These are phyloP conservation scores for Verticillium nubilum DNA, from an alignment of 2,329 filamentous ascomycete species.

Conservation along the genomic window DNA sequence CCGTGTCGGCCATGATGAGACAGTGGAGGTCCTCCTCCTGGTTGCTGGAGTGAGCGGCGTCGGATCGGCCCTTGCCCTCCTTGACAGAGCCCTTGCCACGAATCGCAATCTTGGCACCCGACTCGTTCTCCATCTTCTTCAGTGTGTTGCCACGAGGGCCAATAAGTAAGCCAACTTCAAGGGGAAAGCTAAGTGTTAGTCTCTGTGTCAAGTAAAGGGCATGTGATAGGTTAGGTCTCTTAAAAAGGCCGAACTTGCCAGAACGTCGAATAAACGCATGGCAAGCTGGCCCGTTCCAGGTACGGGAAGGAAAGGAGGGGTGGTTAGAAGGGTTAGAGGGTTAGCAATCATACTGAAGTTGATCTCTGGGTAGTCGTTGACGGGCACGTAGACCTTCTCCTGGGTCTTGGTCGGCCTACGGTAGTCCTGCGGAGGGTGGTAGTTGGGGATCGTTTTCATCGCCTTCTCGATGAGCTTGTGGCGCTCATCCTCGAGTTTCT, in stretches of 20 bases:
- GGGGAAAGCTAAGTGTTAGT: slow-evolving; percentile 91
- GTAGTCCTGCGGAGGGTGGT: slow-evolving; percentile 97
- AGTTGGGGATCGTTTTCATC: slow-evolving; percentile 99
- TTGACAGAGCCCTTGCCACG: slow-evolving; percentile 99
- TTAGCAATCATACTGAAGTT: slow-evolving; percentile 99
- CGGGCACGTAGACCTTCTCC: slow-evolving; percentile 99
- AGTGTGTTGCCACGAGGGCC: slow-evolving; percentile 99
- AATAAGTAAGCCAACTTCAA: slow-evolving; percentile 99
- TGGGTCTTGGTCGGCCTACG: slow-evolving; percentile 99
- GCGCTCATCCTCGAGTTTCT: slow-evolving; percentile 95
- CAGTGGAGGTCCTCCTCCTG: slow-evolving; percentile 99
- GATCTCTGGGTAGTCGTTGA: slow-evolving; percentile 99
- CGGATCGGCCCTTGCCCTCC: slow-evolving; percentile 97
- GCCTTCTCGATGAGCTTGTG: slow-evolving; percentile 98
- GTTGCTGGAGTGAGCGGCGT: slow-evolving; percentile 98
- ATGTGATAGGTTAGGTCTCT: slow-evolving; percentile 24
- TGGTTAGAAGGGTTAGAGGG: slow-evolving; percentile 81
- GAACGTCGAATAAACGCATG: slow-evolving; percentile 21
- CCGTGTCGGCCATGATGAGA: slow-evolving; percentile 98
- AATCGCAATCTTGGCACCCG: slow-evolving; percentile 96
- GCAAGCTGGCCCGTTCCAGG: slow-evolving; percentile 40
- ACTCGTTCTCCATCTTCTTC: slow-evolving; percentile 99
- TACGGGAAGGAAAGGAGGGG: slow-evolving; percentile 25
- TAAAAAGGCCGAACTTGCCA: slow-evolving; percentile 17
- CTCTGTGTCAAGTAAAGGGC: slow-evolving; percentile 33